These are phyloP conservation scores for Pythium graminicola DNA, from an alignment of 352 stramenopile genomes.

Conservation along the genomic window DNA sequence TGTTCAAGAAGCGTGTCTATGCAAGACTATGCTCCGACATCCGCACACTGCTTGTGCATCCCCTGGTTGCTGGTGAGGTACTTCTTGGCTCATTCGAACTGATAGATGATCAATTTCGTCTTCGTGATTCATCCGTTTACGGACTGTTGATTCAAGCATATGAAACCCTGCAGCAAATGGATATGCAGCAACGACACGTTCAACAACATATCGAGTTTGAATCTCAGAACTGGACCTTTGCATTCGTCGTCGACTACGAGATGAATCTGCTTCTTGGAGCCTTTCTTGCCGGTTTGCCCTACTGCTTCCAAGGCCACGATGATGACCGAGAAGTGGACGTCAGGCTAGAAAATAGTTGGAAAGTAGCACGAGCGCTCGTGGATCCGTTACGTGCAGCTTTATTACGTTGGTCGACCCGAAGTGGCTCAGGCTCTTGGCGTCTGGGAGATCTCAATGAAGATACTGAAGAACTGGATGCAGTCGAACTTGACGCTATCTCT, in stretches of 20 bases:
- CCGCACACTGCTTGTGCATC: conserved; percentile 66
- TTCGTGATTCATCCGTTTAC: conserved; percentile 37
- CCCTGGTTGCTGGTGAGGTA: conserved; percentile 45
- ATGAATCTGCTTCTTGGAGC: conserved; percentile 66
- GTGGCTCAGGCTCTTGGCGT: conserved; percentile 5
- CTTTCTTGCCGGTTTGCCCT: conserved; percentile 52
- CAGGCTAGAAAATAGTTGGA: too few species aligned
- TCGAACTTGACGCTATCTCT: background rate
- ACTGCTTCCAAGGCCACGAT: conserved; percentile 33
- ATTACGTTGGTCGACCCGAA: conserved; percentile 9
- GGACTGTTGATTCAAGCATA: conserved; percentile 52
- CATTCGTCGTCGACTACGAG: conserved; percentile 80
- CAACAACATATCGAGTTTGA: conserved; percentile 76
- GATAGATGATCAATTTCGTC: background rate
- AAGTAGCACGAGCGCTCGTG: conserved; percentile 41
- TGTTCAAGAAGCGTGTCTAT: conserved; percentile 79
- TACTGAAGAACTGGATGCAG: background rate
- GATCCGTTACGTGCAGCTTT: conserved; percentile 10
- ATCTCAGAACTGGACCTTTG: conserved; percentile 77
- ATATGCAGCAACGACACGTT: conserved; percentile 63
- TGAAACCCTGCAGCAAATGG: conserved; percentile 70
- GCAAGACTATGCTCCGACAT: conserved; percentile 74
- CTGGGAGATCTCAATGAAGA: background rate
- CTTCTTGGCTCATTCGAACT: conserved; percentile 51
- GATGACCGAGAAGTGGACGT: too few species aligned